Base-by-base conservation (phyloP, 768 basidiomycete species). In the Mycena floridula region DNA sequence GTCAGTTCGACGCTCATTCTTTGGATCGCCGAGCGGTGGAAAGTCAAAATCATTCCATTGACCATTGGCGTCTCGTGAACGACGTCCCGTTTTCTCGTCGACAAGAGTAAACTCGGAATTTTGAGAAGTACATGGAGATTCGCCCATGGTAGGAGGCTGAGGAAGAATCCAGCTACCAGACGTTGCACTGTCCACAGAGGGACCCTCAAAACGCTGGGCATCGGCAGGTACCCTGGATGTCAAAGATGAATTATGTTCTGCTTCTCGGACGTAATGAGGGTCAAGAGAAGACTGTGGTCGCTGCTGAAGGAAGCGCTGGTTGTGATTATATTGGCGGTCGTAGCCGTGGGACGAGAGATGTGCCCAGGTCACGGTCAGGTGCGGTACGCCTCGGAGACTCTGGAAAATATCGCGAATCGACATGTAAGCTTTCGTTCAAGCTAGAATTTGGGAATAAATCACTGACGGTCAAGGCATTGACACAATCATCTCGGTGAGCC, bases 361-460 rank as follows among this genome's bases (percentile, higher is more conserved):
- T 15, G 86, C 84, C 87, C 88, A 89, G 20, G 85, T 85, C 6
- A 86, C 81, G 2, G 76, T 80, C 9, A 90, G 59, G 58, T 86
- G 81, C 35, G 86, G 81, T 15, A 89, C 68, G 46, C 73, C 69
- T 46, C 82, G 77, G 50, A 90, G 69, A 4, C 84, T 77, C 88
- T 90, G 49, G 7, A 35, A 7, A 3, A 7, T n/a, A 7, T 35
- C 7, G 32, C 18, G 7, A 35, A 18, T 35, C 32, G 7, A n/a
- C n/a, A n/a, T n/a, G n/a, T n/a, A n/a, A n/a, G n/a, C n/a, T n/a
- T n/a, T 35, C 15, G 32, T 9, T n/a, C 32, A 35, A 15, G 9
- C 15, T 7, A 18, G 32, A 18, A 7, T 18, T 13, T 15, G 32
- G 7, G 32, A 35, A 7, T 15, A 30, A 35, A 35, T 39, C 15